Evolutionary conservation across 1,284 basidiomycete genomes (phyloP).

Genomic region (Fomitopsis schrenkii): DNA sequence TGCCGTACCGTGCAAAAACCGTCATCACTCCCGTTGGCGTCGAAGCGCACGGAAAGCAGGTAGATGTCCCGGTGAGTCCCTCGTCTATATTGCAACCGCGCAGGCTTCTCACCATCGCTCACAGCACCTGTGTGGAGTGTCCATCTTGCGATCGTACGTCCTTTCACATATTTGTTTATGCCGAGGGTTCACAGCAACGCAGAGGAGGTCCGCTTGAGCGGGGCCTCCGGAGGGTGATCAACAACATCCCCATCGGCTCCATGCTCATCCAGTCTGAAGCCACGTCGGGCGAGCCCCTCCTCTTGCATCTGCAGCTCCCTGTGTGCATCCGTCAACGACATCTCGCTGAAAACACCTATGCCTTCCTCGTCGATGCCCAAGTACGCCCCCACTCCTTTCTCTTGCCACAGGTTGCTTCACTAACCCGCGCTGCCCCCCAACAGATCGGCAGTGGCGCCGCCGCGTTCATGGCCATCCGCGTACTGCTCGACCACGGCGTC

Average conservation of each 20-base stretch:
- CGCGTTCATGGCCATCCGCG: constrained; percentile 95
- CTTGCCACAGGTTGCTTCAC: background rate
- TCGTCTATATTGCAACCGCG: background rate
- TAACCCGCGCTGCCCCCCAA: background rate
- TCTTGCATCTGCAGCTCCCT: constrained; percentile 83
- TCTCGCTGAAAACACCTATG: constrained; percentile 69
- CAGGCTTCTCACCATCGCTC: background rate
- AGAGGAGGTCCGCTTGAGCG: constrained; percentile 89
- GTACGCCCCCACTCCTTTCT: constrained; percentile 30
- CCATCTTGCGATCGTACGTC: constrained; percentile 76
- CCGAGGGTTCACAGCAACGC: background rate
- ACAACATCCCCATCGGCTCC: constrained; percentile 85
- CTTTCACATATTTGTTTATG: background rate
- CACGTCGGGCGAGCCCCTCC: constrained; percentile 81
- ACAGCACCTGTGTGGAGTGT: constrained; percentile 77
- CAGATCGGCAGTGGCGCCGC: constrained; percentile 94
- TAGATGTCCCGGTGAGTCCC: constrained; percentile 48
- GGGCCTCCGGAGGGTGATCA: constrained; percentile 86
- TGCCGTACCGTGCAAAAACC: constrained; percentile 66
- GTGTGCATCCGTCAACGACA: constrained; percentile 60
- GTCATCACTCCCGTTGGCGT: constrained; percentile 70
- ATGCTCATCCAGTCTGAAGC: constrained; percentile 89
- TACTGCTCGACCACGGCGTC: constrained; percentile 94
- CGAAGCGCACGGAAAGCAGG: constrained; percentile 56
- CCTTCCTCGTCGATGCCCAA: constrained; percentile 92